phyloP scores from a whole-genome alignment of 129 eudicot genomes.

The Centella asiatica region DNA sequence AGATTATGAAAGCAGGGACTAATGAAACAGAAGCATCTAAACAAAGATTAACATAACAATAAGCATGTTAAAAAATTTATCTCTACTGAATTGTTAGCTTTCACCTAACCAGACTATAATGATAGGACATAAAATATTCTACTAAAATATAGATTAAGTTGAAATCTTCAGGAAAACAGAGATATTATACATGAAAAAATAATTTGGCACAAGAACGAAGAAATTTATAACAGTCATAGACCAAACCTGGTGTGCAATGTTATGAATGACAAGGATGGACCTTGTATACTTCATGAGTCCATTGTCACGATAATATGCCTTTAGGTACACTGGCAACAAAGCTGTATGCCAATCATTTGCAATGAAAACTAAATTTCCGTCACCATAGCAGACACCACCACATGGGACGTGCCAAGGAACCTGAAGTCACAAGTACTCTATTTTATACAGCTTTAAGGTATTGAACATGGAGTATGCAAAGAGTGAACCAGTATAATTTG shows the following conservation, averaged over 20 bases:
- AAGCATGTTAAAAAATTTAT: too few species aligned
- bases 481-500: too few species aligned
- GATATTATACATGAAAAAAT: too few species aligned
- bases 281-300: slow-evolving; percentile 86
- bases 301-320: slow-evolving; percentile 91
- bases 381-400: slow-evolving; percentile 94
- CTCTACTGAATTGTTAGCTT: too few species aligned
- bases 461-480: background rate
- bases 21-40: background rate
- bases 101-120: too few species aligned
- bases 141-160: background rate
- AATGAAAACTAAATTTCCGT: slow-evolving; percentile 90
- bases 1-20: background rate
- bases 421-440: slow-evolving; percentile 27
- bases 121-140: background rate
- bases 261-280: slow-evolving; percentile 88
- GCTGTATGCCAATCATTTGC: slow-evolving; percentile 99
- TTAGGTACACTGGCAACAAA: slow-evolving; percentile 83
- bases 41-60: too few species aligned
- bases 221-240: background rate
- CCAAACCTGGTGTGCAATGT: slow-evolving; percentile 90
- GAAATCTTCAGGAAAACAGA: background rate
- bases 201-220: background rate
- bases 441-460: background rate
- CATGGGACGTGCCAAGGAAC: slow-evolving; percentile 97